Conservation (phyloP, 73 alveolate species). For the Tetrahymena elliotti region DNA sequence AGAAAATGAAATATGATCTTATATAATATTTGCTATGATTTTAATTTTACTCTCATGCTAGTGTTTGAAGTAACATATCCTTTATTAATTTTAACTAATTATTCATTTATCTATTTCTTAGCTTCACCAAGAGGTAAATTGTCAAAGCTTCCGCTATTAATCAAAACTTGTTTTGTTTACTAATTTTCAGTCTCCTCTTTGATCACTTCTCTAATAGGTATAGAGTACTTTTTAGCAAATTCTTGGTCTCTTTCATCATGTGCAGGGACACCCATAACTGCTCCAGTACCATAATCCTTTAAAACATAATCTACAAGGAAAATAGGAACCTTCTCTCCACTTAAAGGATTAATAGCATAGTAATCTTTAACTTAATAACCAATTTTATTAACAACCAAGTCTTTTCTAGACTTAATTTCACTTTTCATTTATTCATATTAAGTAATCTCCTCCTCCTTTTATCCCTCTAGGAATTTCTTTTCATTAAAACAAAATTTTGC, state of each 20-base stretch:
- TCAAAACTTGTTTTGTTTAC: not conserved
- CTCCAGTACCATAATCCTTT: conserved; percentile 51
- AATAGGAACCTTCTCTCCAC: conserved; percentile 43
- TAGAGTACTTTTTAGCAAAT: conserved; percentile 29
- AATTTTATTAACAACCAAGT: not conserved
- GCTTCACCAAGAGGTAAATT: conserved; percentile 38
- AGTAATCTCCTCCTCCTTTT: not conserved
- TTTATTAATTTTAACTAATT: not conserved
- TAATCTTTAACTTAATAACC: not conserved
- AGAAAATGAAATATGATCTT: not conserved
- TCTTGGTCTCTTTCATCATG: conserved; percentile 54
- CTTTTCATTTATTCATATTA: not conserved
- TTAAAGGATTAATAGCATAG: conserved; percentile 42
- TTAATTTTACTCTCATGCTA: conserved; percentile 56
- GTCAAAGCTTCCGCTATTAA: conserved; percentile 22
- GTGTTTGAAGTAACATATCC: conserved; percentile 27
- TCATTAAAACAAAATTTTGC: not conserved
- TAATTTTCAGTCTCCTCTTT: conserved; percentile 20
- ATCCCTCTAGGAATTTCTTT: not conserved
- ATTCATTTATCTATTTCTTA: not conserved
- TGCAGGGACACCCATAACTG: conserved; percentile 63
- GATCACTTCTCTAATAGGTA: not conserved
- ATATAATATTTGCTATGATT: not conserved
- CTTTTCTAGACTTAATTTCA: not conserved
- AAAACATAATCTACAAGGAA: conserved; percentile 47